These are phyloP conservation scores for Aphanomyces invadans DNA, from an alignment of 352 stramenopile species.

Conservation along the genomic window DNA sequence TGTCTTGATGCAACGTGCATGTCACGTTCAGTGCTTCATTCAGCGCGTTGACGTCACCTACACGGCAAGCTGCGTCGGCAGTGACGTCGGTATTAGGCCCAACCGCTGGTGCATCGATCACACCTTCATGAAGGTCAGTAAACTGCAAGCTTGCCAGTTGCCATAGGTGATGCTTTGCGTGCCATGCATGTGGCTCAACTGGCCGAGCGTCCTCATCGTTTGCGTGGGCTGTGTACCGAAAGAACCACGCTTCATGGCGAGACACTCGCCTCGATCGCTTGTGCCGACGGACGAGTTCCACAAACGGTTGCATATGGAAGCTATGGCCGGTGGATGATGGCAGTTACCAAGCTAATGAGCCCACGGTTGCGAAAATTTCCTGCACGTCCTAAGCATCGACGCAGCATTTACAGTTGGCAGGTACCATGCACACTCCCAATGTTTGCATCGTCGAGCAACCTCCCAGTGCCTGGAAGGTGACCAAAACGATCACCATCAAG, in stretches of 20 bases:
- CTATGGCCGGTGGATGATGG: too few relatives aligned
- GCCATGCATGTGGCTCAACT: background rate
- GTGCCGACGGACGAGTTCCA: too few relatives aligned
- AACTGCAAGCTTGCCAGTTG: slow-evolving; percentile 10
- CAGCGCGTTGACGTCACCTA: background rate
- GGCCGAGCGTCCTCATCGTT: background rate
- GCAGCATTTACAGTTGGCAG: too few relatives aligned
- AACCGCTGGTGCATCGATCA: background rate
- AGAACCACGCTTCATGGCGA: background rate
- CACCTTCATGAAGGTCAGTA: background rate
- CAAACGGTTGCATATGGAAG: too few relatives aligned
- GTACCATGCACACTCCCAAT: too few relatives aligned
- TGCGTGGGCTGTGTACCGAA: background rate
- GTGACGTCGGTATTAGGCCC: background rate
- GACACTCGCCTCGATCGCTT: too few relatives aligned
- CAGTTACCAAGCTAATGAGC: too few relatives aligned
- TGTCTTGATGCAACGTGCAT: background rate
- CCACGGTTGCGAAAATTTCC: too few relatives aligned
- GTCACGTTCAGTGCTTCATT: background rate
- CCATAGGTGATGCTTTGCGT: background rate
- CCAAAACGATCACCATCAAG: too few relatives aligned
- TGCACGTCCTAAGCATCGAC: too few relatives aligned
- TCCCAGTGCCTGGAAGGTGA: too few relatives aligned
- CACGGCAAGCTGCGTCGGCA: background rate
- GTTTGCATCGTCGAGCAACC: too few relatives aligned